Evolutionary conservation across 345 rosid genomes (phyloP).

Genomic region (Trapa incisa): DNA sequence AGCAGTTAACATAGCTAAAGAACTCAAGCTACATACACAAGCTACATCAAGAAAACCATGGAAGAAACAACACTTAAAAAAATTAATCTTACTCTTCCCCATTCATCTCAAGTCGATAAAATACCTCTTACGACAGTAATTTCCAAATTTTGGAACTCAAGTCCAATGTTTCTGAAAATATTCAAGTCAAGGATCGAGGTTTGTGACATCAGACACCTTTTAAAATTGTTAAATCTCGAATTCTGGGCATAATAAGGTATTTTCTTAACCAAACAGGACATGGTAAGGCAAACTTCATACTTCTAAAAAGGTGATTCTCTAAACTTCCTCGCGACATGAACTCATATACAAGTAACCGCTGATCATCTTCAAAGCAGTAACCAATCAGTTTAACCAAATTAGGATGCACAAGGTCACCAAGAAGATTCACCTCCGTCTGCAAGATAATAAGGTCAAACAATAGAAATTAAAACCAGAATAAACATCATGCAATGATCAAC

Average conservation of each 20-base stretch:
- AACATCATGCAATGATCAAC: neutral
- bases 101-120: neutral
- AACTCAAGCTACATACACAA: neutral
- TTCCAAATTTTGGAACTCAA: neutral
- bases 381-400: slow-evolving; percentile 68
- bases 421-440: slow-evolving; percentile 74
- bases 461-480: slow-evolving; percentile 4
- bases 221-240: slow-evolving; percentile 2
- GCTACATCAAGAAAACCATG: neutral
- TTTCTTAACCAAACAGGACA: no score
- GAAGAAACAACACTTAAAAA: neutral
- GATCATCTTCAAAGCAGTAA: slow-evolving; percentile 74
- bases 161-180: neutral
- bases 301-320: slow-evolving; percentile 75
- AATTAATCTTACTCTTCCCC: neutral
- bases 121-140: neutral
- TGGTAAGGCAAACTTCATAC: slow-evolving; percentile 24
- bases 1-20: neutral
- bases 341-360: slow-evolving; percentile 59
- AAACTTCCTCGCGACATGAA: slow-evolving; percentile 79
- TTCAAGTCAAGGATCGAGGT: neutral
- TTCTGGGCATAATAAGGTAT: neutral
- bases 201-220: no score
- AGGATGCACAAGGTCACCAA: slow-evolving; percentile 64
- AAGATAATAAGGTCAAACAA: neutral